phyloP scores from a whole-genome alignment of 2,329 filamentous ascomycete genomes.

The Arthrobotrys sphaeroides region DNA sequence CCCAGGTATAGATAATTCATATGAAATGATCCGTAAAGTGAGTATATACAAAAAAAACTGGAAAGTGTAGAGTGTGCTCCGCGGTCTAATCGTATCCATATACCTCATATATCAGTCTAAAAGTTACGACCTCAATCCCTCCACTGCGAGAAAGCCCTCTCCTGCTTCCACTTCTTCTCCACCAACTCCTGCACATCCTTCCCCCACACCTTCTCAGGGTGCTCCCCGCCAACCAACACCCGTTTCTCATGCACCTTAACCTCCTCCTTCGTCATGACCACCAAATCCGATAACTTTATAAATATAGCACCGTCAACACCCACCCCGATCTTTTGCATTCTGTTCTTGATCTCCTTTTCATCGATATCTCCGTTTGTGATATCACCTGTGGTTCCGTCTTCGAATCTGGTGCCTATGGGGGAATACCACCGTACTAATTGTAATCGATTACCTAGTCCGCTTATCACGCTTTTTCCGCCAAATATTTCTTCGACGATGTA shows the following conservation, averaged over 20 bases:
- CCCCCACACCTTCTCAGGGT: conserved; percentile 78
- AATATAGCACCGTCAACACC: conserved; percentile 58
- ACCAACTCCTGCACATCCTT: conserved; percentile 73
- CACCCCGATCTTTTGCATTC: conserved; percentile 74
- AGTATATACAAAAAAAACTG: too few species aligned
- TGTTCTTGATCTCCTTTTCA: conserved; percentile 76
- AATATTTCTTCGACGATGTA: conserved; percentile 92
- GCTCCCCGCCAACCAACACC: conserved; percentile 75
- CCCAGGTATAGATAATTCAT: too few species aligned
- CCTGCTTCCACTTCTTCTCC: conserved; percentile 73
- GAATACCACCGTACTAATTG: conserved; percentile 79
- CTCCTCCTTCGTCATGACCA: conserved; percentile 94
- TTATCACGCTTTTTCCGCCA: conserved; percentile 81
- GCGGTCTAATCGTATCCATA: too few species aligned
- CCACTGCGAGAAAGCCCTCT: conserved; percentile 62
- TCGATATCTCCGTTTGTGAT: conserved; percentile 65
- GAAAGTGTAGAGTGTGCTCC: too few species aligned
- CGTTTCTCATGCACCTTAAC: conserved; percentile 80
- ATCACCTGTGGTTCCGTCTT: conserved; percentile 70
- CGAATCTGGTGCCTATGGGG: conserved; percentile 56
- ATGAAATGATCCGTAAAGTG: too few species aligned
- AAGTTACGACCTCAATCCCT: conserved; percentile 19
- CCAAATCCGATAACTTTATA: conserved; percentile 67
- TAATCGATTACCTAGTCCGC: conserved; percentile 80
- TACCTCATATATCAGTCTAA: not conserved